These are phyloP conservation scores for Detonula confervacea DNA, from an alignment of 352 stramenopile species.

Conservation along the genomic window DNA sequence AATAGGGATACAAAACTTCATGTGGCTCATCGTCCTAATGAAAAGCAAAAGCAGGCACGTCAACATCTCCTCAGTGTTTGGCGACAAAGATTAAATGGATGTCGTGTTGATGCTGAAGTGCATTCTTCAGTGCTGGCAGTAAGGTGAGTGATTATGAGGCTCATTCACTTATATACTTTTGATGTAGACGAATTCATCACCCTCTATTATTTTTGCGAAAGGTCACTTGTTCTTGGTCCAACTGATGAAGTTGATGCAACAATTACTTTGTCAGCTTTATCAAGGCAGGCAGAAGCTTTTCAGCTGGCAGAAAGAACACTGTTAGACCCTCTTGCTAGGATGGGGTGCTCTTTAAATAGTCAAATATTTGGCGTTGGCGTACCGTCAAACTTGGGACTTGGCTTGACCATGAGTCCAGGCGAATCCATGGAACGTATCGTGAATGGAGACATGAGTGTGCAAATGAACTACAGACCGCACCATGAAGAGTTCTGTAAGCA, in stretches of 20 bases:
- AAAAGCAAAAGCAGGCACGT: conserved; percentile 61
- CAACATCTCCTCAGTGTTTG: conserved; percentile 84
- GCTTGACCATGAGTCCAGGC: conserved; percentile 32
- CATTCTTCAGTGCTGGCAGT: conserved; percentile 91
- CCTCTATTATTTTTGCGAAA: conserved; percentile 1
- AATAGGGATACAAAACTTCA: conserved; percentile 54
- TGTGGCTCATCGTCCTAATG: conserved; percentile 61
- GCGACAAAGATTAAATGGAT: conserved; percentile 91
- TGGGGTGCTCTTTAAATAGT: conserved; percentile 74
- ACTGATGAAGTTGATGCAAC: conserved; percentile 84
- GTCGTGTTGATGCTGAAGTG: conserved; percentile 87
- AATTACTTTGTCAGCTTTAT: conserved; percentile 82
- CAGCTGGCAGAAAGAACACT: conserved; percentile 82
- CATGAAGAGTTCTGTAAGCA: conserved; percentile 72
- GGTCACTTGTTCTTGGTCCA: conserved; percentile 81
- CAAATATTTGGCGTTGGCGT: conserved; percentile 79
- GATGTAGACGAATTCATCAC: not conserved
- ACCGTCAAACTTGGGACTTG: conserved; percentile 50
- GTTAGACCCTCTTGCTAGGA: conserved; percentile 73
- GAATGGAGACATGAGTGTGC: conserved; percentile 54
- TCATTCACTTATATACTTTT: not conserved
- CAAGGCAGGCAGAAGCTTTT: conserved; percentile 76
- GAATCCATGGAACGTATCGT: conserved; percentile 69
- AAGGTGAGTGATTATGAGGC: conserved; percentile 67
- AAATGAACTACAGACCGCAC: conserved; percentile 65